Percentiles rank a stretch among this genome's conserved stretches.
These are phyloP conservation scores for Fusarium heterosporum DNA, from an alignment of 2,329 filamentous ascomycete species.

Conservation along the genomic window DNA sequence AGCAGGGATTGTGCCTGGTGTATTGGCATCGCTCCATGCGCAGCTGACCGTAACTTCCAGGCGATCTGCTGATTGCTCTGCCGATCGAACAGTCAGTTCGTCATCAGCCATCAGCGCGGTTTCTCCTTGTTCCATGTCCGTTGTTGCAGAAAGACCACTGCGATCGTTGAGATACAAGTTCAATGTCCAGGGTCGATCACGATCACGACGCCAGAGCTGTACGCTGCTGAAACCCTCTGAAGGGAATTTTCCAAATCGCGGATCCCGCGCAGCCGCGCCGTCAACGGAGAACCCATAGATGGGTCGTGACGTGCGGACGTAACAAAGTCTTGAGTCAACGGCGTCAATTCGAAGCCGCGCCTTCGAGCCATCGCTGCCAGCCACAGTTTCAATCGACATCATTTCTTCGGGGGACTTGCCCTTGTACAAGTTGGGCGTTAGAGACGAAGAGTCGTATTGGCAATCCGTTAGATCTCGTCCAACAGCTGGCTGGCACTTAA, in stretches of 20 bases:
- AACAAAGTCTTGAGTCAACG: slow-evolving; percentile 82
- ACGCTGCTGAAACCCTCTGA: slow-evolving; percentile 74
- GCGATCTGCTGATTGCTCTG: slow-evolving; percentile 18
- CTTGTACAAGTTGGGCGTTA: slow-evolving; percentile 70
- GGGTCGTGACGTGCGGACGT: slow-evolving; percentile 76
- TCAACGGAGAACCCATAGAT: slow-evolving; percentile 73
- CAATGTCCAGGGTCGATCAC: slow-evolving; percentile 81
- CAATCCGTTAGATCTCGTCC: slow-evolving; percentile 70
- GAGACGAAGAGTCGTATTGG: slow-evolving; percentile 71
- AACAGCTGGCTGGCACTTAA: slow-evolving; percentile 63
- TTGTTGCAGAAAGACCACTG: background rate
- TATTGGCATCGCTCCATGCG: slow-evolving; percentile 89
- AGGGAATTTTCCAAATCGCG: slow-evolving; percentile 73
- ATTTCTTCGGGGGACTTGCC: slow-evolving; percentile 64
- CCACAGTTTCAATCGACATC: slow-evolving; percentile 66
- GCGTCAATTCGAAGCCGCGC: slow-evolving; percentile 76
- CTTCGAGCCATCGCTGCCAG: slow-evolving; percentile 54
- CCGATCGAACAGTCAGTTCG: slow-evolving; percentile 30
- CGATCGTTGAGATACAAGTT: slow-evolving; percentile 46
- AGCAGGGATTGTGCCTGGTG: slow-evolving; percentile 78
- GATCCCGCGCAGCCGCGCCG: slow-evolving; percentile 68
- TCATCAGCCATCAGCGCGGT: slow-evolving; percentile 7
- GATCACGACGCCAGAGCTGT: slow-evolving; percentile 84
- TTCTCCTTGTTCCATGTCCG: background rate
- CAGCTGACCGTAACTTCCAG: slow-evolving; percentile 78